Evolutionary conservation across 106 monocot genomes (phyloP).

Genomic region (Vanilla planifolia): DNA sequence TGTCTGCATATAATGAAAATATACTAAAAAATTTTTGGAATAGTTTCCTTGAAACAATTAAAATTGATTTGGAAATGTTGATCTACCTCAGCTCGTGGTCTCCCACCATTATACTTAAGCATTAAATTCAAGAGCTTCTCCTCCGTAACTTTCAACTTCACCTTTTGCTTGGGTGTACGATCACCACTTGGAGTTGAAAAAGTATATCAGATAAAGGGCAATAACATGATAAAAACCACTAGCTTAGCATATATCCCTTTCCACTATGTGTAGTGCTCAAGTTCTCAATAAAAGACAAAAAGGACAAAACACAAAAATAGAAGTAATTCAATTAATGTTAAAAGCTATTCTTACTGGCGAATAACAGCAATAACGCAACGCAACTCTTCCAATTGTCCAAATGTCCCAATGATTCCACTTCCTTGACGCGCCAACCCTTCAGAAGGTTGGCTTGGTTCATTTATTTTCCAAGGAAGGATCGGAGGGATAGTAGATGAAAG

Average conservation of each 20-base stretch:
- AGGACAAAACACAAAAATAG: not conserved
- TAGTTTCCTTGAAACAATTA: not conserved
- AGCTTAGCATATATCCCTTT: no score
- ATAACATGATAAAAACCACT: no score
- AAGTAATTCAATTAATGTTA: not conserved
- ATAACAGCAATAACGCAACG: conserved; percentile 96
- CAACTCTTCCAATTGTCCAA: conserved; percentile 92
- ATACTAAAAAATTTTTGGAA: not conserved
- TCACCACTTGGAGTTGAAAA: conserved; percentile 73
- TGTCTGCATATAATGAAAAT: conserved; percentile 47
- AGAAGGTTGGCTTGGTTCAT: conserved; percentile 63
- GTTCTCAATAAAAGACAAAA: conserved; percentile 6
- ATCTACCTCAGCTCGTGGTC: conserved; percentile 81
- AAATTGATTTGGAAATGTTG: not conserved
- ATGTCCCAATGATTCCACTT: conserved; percentile 89
- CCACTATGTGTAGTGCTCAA: no score
- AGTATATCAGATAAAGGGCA: conserved; percentile 7
- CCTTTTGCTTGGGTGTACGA: conserved; percentile 98
- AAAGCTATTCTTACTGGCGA: conserved; percentile 70
- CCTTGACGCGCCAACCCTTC: conserved; percentile 85
- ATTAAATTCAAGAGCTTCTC: conserved; percentile 96
- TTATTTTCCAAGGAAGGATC: conserved; percentile 91
- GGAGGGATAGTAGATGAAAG: conserved; percentile 90
- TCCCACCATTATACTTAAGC: conserved; percentile 93
- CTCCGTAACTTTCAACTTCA: conserved; percentile 95